A percentile compares a stretch with the other conserved stretches of the same genome.
These are phyloP conservation scores for Veloboletus limbatus DNA, from an alignment of 1,284 basidiomycete genomes.

Conservation along the genomic window DNA sequence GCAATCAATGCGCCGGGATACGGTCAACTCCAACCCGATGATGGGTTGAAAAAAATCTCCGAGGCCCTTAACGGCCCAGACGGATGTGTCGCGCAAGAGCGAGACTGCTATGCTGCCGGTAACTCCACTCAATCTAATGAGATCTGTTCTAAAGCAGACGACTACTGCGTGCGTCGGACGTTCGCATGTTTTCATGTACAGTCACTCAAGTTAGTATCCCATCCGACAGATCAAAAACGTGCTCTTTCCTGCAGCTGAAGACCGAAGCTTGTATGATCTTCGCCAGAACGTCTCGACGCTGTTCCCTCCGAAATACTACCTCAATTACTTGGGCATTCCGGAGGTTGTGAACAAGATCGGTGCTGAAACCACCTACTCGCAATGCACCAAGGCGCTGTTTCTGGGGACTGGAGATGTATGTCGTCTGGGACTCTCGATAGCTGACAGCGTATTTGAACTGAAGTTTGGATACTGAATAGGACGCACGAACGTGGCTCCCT, in stretches of 20 bases:
- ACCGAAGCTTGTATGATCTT: constrained; percentile 54
- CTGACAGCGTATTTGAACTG: constrained; percentile 16
- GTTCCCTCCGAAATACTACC: constrained; percentile 59
- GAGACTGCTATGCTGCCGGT: constrained; percentile 54
- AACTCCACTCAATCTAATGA: constrained; percentile 41
- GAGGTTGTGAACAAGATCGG: constrained; percentile 47
- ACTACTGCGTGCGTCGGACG: constrained; percentile 51
- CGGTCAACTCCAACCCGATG: constrained; percentile 52
- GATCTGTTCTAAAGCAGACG: constrained; percentile 50
- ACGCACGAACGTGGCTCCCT: constrained; percentile 53
- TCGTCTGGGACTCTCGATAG: background rate
- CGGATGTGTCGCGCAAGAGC: constrained; percentile 52
- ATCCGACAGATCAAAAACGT: constrained; percentile 43
- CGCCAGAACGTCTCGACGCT: constrained; percentile 50
- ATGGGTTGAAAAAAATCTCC: constrained; percentile 47
- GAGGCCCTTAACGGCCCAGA: constrained; percentile 44
- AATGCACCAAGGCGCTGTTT: constrained; percentile 49
- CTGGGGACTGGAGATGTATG: constrained; percentile 36
- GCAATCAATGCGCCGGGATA: constrained; percentile 62
- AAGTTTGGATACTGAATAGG: constrained; percentile 31
- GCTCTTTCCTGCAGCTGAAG: constrained; percentile 47
- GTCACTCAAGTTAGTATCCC: background rate
- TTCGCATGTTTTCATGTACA: too few species aligned
- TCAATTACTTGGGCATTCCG: constrained; percentile 41
- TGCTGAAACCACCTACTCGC: constrained; percentile 45